A percentile compares a stretch with the other conserved stretches of the same genome.
These are phyloP conservation scores for Metschnikowia borealis DNA, from an alignment of 805 yeast genomes.

Conservation along the genomic window DNA sequence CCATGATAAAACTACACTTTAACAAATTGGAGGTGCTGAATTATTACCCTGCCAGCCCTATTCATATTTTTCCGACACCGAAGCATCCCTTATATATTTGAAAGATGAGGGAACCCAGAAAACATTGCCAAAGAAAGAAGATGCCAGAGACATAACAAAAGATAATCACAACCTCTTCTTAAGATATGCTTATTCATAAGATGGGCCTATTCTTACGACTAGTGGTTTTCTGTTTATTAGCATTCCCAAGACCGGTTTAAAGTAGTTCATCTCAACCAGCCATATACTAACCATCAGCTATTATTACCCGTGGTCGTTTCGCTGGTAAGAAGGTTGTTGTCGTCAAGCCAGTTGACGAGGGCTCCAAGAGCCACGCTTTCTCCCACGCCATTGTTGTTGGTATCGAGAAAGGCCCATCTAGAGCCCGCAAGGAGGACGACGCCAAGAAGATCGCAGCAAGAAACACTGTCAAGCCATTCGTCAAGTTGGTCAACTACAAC, in stretches of 20 bases:
- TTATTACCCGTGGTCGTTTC: slow-evolving; percentile 99
- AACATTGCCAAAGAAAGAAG: background rate
- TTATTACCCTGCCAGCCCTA: background rate
- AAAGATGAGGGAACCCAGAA: background rate
- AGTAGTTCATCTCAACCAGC: background rate
- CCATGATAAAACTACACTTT: background rate
- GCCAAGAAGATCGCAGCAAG: slow-evolving; percentile 96
- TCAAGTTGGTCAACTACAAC: slow-evolving; percentile 99
- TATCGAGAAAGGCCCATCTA: slow-evolving; percentile 96
- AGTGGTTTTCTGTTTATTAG: too few relatives aligned
- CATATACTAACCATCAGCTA: slow-evolving; percentile 52
- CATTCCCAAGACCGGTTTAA: background rate
- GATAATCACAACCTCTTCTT: too few relatives aligned
- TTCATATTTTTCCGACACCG: background rate
- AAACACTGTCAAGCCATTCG: slow-evolving; percentile 98
- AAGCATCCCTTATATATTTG: too few relatives aligned
- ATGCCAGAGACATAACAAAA: too few relatives aligned
- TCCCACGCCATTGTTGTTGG: slow-evolving; percentile 99
- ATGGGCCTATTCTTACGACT: too few relatives aligned
- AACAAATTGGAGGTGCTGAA: background rate
- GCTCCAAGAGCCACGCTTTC: slow-evolving; percentile 97
- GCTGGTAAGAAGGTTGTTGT: slow-evolving; percentile 99
- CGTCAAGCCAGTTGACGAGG: slow-evolving; percentile 97
- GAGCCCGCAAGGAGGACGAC: slow-evolving; percentile 92
- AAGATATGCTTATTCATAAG: too few relatives aligned